phyloP scores from a whole-genome alignment of 225 moss, liverwort and hornwort genomes.

The Lunularia cruciata region DNA sequence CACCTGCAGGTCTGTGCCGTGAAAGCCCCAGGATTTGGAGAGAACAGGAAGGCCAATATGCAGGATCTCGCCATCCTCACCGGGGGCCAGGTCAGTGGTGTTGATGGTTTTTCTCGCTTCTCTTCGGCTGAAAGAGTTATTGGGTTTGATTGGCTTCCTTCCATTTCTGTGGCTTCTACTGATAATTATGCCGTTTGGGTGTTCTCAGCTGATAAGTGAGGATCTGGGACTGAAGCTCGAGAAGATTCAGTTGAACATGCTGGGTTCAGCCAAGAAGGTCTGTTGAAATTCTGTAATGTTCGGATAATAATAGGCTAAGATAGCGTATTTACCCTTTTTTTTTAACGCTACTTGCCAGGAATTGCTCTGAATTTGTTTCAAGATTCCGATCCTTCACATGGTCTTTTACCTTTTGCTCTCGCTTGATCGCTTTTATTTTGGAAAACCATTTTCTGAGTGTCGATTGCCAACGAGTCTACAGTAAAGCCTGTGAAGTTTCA shows the following conservation, averaged over 20 bases:
- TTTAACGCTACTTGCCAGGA: too few relatives aligned
- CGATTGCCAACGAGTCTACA: too few relatives aligned
- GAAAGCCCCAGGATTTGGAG: constrained; percentile 97
- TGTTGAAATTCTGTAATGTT: too few relatives aligned
- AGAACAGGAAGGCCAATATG: constrained; percentile 81
- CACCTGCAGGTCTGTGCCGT: constrained; percentile 75
- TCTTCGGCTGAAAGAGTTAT: neutral
- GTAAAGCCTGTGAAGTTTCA: too few relatives aligned
- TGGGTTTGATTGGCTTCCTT: neutral
- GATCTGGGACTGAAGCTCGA: constrained; percentile 90
- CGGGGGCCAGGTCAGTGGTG: constrained; percentile 69
- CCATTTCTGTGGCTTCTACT: neutral
- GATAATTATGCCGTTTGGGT: neutral
- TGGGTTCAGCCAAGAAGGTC: constrained; percentile 85
- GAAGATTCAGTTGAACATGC: constrained; percentile 74
- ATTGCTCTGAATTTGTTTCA: too few relatives aligned
- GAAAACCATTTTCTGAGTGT: too few relatives aligned
- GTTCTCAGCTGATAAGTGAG: constrained; percentile 80
- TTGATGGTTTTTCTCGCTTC: neutral
- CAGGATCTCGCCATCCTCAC: constrained; percentile 91
- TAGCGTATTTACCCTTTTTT: too few relatives aligned
- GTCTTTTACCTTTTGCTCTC: too few relatives aligned
- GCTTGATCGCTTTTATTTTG: too few relatives aligned
- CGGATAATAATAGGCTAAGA: too few relatives aligned
- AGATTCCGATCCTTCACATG: too few relatives aligned